Conservation (phyloP, 2,329 filamentous ascomycete species). For the Hymenotorrendiella dingleyae region DNA sequence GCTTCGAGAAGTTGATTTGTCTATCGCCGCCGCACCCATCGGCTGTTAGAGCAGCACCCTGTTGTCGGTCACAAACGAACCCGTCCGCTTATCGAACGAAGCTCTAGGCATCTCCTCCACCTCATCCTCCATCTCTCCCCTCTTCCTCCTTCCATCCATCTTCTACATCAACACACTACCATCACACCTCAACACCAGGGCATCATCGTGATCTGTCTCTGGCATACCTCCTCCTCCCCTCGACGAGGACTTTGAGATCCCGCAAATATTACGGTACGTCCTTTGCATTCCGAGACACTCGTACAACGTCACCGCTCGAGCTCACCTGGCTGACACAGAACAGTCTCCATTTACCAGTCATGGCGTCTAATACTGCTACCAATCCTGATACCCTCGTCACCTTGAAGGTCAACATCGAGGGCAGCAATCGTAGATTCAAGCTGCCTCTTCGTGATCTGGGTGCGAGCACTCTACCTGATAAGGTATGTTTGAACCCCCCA, state of each 20-base stretch:
- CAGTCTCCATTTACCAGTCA: constrained; percentile 22
- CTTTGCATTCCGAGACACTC: constrained; percentile 14
- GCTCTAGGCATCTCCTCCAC: constrained; percentile 15
- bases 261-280: constrained; percentile 14
- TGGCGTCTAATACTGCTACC: constrained; percentile 27
- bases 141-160: constrained; percentile 15
- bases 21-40: constrained; percentile 10
- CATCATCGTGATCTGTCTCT: constrained; percentile 1
- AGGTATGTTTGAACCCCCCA: constrained; percentile 54
- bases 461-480: constrained; percentile 66
- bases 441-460: constrained; percentile 80
- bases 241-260: constrained; percentile 6
- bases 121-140: constrained; percentile 10
- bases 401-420: constrained; percentile 77
- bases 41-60: constrained; percentile 8
- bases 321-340: constrained; percentile 19
- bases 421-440: constrained; percentile 76
- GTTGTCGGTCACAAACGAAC: too few species aligned
- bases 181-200: background rate
- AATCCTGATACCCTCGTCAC: constrained; percentile 69
- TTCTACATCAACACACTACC: constrained; percentile 3
- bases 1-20: constrained; percentile 12
- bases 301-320: constrained; percentile 24
- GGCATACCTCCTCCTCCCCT: constrained; percentile 7
- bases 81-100: constrained; percentile 13